Base-by-base conservation (phyloP, 1,139 yeast species). In the Meyerozyma carpophila region DNA sequence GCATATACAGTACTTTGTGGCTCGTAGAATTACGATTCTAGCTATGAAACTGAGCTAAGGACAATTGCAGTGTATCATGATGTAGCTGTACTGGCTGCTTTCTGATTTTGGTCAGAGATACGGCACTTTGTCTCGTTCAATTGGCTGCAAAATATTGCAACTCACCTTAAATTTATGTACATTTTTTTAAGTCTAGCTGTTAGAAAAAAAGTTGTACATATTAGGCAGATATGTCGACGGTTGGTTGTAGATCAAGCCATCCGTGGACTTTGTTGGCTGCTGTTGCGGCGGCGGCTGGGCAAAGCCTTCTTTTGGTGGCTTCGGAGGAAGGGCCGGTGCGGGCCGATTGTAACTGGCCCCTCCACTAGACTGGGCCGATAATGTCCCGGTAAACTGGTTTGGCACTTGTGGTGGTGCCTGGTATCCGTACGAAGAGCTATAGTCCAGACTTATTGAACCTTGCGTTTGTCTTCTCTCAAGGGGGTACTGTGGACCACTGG, bases 191-290 rank as follows among this genome's bases (percentile, higher is more conserved):
- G 11, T 27, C 29, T 27, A 39, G 28, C 40, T 29, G 34, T 36
- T 44, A 43, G 51, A 62, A 48, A 73, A 73, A 46, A 66, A 70
- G 49, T 70, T 65, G 50, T 73, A 73, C 76, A 73, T 73, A 47
- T 70, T 63, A 1, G 79, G 77, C 50, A 70, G 70, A 52, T 73
- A 73, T 2, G 73, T 68, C 0, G 77, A 72, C 2, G 79, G 79
- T 44, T 73, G 73, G 50, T 70, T 70, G 57, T 73, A 73, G 44
- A 73, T 73, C 46, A 71, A 57, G 29, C 56, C 59, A 8, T 47
- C 41, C 40, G 46, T 13, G 37, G 43, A 49, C 41, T 44, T 49
- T 32, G 42, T 37, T 40, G 24, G 45, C 27, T 25, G 25, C 28
- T 45, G 45, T 18, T 32, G 44, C 43, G 32, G 31, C 43, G 32